Evolutionary conservation across 2,329 filamentous ascomycete genomes (phyloP).

Genomic region (Didymella sp.): DNA sequence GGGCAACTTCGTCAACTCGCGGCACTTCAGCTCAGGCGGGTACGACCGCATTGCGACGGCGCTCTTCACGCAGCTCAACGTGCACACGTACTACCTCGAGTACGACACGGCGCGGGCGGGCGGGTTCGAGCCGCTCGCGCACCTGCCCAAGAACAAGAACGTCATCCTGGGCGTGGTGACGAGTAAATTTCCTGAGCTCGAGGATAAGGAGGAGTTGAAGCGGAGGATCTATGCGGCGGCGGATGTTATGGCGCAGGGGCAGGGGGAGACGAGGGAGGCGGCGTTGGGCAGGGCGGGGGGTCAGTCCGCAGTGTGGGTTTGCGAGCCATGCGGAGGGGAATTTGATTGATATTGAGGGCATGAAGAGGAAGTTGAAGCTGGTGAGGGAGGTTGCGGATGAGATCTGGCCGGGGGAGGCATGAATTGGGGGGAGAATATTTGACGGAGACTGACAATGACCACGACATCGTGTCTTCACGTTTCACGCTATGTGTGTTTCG

Average conservation of each 20-base stretch:
- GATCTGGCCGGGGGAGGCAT: constrained; percentile 67
- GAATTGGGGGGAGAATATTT: too few species aligned
- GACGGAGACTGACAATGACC: too few species aligned
- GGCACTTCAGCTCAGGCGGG: constrained; percentile 53
- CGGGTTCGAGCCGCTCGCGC: constrained; percentile 52
- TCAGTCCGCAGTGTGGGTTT: constrained; percentile 44
- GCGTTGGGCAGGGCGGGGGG: constrained; percentile 66
- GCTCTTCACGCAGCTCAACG: constrained; percentile 39
- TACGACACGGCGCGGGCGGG: constrained; percentile 55
- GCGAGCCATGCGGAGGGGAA: constrained; percentile 76
- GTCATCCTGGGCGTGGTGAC: constrained; percentile 54
- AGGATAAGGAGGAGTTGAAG: constrained; percentile 53
- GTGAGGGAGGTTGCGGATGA: constrained; percentile 75
- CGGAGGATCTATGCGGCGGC: constrained; percentile 56
- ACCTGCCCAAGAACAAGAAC: constrained; percentile 52
- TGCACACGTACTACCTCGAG: constrained; percentile 45
- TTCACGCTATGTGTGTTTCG: too few species aligned
- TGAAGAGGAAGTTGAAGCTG: constrained; percentile 72
- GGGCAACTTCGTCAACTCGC: constrained; percentile 53
- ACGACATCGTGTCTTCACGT: too few species aligned
- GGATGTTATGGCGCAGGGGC: constrained; percentile 70
- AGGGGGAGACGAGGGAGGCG: constrained; percentile 66
- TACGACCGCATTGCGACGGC: constrained; percentile 53
- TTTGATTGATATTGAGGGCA: constrained; percentile 68
- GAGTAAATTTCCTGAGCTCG: constrained; percentile 52